These are phyloP conservation scores for Pichia manshurica DNA, from an alignment of 805 yeast genomes.

Conservation along the genomic window DNA sequence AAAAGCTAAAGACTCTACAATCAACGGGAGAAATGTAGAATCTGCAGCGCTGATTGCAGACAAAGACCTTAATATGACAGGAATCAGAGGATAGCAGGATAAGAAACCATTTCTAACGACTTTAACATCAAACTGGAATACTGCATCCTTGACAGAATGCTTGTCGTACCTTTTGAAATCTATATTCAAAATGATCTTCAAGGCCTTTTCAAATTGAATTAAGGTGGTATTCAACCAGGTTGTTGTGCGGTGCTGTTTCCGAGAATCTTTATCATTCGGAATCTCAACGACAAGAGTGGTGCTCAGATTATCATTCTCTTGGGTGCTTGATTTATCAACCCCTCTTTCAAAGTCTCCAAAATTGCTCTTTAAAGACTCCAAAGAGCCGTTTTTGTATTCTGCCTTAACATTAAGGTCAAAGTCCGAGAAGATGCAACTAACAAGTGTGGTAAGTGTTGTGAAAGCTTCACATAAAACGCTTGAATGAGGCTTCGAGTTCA, in stretches of 20 bases:
- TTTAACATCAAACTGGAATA: conserved; percentile 28
- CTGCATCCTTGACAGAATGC: conserved; percentile 29
- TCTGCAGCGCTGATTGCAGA: conserved; percentile 20
- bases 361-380: conserved; percentile 15
- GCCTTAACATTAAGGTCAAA: conserved; percentile 27
- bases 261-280: conserved; percentile 11
- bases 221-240: conserved; percentile 54
- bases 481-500: conserved; percentile 33
- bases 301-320: no score
- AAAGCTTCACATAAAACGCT: conserved; percentile 31
- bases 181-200: conserved; percentile 31
- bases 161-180: conserved; percentile 19
- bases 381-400: conserved; percentile 7
- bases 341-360: not conserved
- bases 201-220: conserved; percentile 42
- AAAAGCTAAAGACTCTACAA: conserved; percentile 16
- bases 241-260: conserved; percentile 35
- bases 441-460: conserved; percentile 27
- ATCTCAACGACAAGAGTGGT: conserved; percentile 16
- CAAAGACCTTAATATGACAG: conserved; percentile 31
- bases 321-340: no score
- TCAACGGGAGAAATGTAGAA: conserved; percentile 4
- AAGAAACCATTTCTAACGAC: conserved; percentile 31
- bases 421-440: conserved; percentile 39
- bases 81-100: conserved; percentile 34